phyloP scores from a whole-genome alignment of 805 yeast species.

The Sugiyamaella americana region DNA sequence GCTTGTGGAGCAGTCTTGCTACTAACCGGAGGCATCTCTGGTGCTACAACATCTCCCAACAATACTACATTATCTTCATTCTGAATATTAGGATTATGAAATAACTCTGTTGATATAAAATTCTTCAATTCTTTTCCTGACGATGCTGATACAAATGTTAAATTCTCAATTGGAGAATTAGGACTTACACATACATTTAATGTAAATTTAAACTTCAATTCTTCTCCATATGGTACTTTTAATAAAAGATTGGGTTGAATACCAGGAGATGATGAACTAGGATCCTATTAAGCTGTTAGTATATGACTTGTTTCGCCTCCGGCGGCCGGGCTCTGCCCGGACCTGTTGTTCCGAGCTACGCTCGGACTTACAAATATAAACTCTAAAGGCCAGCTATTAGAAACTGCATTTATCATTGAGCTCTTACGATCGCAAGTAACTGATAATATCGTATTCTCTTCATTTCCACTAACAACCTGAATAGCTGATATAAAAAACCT shows the following conservation, averaged over 20 bases:
- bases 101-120: slow-evolving; percentile 31
- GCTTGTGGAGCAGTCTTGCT: slow-evolving; percentile 1
- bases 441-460: slow-evolving; percentile 1
- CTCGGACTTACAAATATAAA: slow-evolving; percentile 2
- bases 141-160: slow-evolving; percentile 30
- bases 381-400: neutral
- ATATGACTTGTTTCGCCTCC: neutral
- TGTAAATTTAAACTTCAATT: slow-evolving; percentile 16
- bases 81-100: slow-evolving; percentile 34
- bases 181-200: slow-evolving; percentile 9
- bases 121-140: slow-evolving; percentile 26
- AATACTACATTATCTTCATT: slow-evolving; percentile 33
- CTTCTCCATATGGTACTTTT: slow-evolving; percentile 17
- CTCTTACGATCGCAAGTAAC: slow-evolving; percentile 8
- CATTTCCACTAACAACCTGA: slow-evolving; percentile 4
- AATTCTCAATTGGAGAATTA: slow-evolving; percentile 20
- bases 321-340: neutral
- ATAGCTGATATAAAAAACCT: slow-evolving; percentile 5
- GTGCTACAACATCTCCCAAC: slow-evolving; percentile 29
- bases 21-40: slow-evolving; percentile 2
- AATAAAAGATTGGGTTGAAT: slow-evolving; percentile 10
- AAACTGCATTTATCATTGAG: neutral
- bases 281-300: neutral
- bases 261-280: neutral
- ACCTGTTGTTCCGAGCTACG: neutral